Evolutionary conservation across 2,329 filamentous ascomycete species (phyloP).

Genomic region (Penicillium corylophilum): DNA sequence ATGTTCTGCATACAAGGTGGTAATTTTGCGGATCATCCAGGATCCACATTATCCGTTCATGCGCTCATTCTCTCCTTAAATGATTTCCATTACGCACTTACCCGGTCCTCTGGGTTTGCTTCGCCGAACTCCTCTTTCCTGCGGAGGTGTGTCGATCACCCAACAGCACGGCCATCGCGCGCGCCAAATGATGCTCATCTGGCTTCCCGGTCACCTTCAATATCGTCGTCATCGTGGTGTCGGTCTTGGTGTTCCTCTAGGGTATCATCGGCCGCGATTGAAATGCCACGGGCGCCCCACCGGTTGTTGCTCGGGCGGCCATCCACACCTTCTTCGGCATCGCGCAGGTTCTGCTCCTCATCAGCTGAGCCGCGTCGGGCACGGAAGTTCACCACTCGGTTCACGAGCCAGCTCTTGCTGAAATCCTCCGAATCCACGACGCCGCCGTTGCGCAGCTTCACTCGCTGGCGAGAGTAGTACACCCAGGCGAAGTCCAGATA

Average conservation of each 20-base stretch:
- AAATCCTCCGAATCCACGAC: slow-evolving; percentile 89
- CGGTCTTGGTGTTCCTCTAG: slow-evolving; percentile 26
- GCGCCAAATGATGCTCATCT: slow-evolving; percentile 8
- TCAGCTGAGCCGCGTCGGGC: slow-evolving; percentile 32
- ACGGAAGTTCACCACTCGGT: slow-evolving; percentile 66
- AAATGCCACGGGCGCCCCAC: slow-evolving; percentile 60
- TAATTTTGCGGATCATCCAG: not conserved
- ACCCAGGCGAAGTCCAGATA: slow-evolving; percentile 97
- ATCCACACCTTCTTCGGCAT: slow-evolving; percentile 30
- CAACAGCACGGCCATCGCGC: slow-evolving; percentile 1
- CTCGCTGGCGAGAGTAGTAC: slow-evolving; percentile 87
- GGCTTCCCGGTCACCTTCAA: slow-evolving; percentile 7
- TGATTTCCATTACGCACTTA: not conserved
- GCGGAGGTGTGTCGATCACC: not conserved
- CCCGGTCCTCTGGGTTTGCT: not conserved
- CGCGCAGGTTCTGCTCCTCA: slow-evolving; percentile 38
- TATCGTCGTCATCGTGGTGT: slow-evolving; percentile 6
- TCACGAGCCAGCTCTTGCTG: slow-evolving; percentile 78
- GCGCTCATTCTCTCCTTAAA: not conserved
- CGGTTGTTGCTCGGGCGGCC: slow-evolving; percentile 39
- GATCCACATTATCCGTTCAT: not conserved
- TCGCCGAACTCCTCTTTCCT: not conserved
- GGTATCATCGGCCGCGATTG: slow-evolving; percentile 59
- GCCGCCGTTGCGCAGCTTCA: slow-evolving; percentile 86
- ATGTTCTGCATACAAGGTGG: not conserved